phyloP scores from a whole-genome alignment of 306 rosid genomes.

The Hippophae tibetana region DNA sequence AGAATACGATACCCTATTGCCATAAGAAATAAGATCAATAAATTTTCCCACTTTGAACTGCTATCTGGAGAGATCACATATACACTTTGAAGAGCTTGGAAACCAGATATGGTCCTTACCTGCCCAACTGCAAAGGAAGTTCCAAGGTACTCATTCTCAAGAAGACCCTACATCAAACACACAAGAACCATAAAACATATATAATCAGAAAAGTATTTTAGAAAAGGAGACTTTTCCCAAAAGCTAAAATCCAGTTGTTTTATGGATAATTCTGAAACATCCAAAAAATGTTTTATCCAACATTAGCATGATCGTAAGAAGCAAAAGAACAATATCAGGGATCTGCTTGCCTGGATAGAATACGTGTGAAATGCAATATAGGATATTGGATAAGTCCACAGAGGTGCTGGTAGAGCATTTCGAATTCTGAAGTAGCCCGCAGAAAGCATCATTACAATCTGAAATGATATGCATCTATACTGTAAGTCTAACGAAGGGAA shows the following conservation, averaged over 20 bases:
- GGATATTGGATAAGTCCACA: slow-evolving; percentile 87
- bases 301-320: too few species aligned
- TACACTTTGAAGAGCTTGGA: slow-evolving; percentile 73
- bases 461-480: slow-evolving; percentile 24
- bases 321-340: background rate
- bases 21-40: slow-evolving; percentile 84
- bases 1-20: slow-evolving; percentile 67
- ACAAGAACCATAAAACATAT: background rate
- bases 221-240: too few species aligned
- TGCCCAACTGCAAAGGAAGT: slow-evolving; percentile 85
- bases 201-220: background rate
- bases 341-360: slow-evolving; percentile 73
- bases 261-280: too few species aligned
- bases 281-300: too few species aligned
- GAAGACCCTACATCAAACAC: slow-evolving; percentile 46
- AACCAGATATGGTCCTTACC: slow-evolving; percentile 86
- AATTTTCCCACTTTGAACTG: slow-evolving; percentile 77
- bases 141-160: slow-evolving; percentile 90
- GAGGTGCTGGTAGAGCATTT: slow-evolving; percentile 62
- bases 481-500: slow-evolving; percentile 14
- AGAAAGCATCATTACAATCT: slow-evolving; percentile 95
- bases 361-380: slow-evolving; percentile 84
- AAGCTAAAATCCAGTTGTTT: too few species aligned
- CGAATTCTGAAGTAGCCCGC: slow-evolving; percentile 94
- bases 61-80: slow-evolving; percentile 59